These are phyloP conservation scores for Suillus occidentalis DNA, from an alignment of 768 basidiomycete genomes.

Conservation along the genomic window DNA sequence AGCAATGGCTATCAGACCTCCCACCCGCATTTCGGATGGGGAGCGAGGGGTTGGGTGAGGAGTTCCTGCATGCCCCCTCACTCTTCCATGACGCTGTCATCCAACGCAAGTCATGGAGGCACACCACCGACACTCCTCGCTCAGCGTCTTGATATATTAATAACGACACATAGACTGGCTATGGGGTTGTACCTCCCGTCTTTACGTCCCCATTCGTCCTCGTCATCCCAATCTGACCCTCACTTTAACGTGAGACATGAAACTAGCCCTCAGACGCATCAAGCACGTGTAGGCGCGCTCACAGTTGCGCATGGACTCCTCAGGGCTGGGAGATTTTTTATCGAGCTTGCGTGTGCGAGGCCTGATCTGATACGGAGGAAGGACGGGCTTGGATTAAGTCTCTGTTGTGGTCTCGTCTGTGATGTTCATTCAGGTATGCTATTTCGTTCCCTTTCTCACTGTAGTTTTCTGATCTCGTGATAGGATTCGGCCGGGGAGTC, in stretches of 20 bases:
- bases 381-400: constrained; percentile 1
- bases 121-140: constrained; percentile 41
- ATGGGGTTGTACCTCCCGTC: constrained; percentile 72
- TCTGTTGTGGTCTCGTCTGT: not conserved
- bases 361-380: constrained; percentile 2
- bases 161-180: constrained; percentile 59
- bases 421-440: not conserved
- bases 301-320: constrained; percentile 55
- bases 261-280: constrained; percentile 35
- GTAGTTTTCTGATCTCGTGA: not conserved
- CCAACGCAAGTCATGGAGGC: constrained; percentile 16
- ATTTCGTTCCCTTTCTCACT: not conserved
- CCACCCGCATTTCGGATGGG: constrained; percentile 50
- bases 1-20: constrained; percentile 51
- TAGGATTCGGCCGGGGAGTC: not conserved
- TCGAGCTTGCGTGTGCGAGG: not conserved
- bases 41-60: constrained; percentile 17
- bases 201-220: constrained; percentile 35
- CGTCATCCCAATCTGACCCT: constrained; percentile 17
- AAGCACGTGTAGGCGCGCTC: constrained; percentile 57
- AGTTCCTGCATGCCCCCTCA: not conserved
- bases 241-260: constrained; percentile 4
- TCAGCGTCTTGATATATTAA: constrained; percentile 59
- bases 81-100: constrained; percentile 3
- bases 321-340: not conserved